Conservation (phyloP, 257 asterid species). For the Galeopsis tetrahit region DNA sequence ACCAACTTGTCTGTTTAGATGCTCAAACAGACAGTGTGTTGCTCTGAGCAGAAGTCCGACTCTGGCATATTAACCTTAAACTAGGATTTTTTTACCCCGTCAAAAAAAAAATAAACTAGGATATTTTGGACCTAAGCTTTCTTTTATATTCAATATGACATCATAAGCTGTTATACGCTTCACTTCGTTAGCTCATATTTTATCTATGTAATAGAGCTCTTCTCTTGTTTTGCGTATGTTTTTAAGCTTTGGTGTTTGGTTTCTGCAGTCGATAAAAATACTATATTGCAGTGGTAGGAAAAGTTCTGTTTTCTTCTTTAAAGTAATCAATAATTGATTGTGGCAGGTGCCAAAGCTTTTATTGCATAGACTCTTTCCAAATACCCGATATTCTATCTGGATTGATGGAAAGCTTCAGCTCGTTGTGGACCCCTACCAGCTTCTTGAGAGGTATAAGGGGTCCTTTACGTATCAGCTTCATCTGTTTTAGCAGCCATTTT, state of each 20-base stretch:
- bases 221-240: slow-evolving; percentile 23
- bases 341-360: slow-evolving; percentile 92
- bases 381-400: slow-evolving; percentile 89
- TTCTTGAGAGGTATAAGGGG: slow-evolving; percentile 80
- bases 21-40: slow-evolving; percentile 12
- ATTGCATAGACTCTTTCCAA: slow-evolving; percentile 91
- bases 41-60: slow-evolving; percentile 20
- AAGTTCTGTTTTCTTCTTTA: slow-evolving; percentile 7
- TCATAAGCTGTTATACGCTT: neutral
- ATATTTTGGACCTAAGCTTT: slow-evolving; percentile 13
- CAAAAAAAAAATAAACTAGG: too few species aligned
- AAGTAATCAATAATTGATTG: slow-evolving; percentile 31
- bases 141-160: slow-evolving; percentile 15
- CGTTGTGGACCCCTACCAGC: slow-evolving; percentile 89
- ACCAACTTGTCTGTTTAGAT: slow-evolving; percentile 21
- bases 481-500: slow-evolving; percentile 19
- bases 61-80: slow-evolving; percentile 15
- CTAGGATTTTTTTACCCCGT: neutral
- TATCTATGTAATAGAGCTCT: slow-evolving; percentile 19
- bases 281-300: slow-evolving; percentile 25
- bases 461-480: slow-evolving; percentile 26
- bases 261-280: slow-evolving; percentile 25
- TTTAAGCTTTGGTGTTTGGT: slow-evolving; percentile 25
- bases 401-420: slow-evolving; percentile 97
- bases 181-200: slow-evolving; percentile 26